Evolutionary conservation across 2,329 filamentous ascomycete species (phyloP).

Genomic region (Thermoascus crustaceus): DNA sequence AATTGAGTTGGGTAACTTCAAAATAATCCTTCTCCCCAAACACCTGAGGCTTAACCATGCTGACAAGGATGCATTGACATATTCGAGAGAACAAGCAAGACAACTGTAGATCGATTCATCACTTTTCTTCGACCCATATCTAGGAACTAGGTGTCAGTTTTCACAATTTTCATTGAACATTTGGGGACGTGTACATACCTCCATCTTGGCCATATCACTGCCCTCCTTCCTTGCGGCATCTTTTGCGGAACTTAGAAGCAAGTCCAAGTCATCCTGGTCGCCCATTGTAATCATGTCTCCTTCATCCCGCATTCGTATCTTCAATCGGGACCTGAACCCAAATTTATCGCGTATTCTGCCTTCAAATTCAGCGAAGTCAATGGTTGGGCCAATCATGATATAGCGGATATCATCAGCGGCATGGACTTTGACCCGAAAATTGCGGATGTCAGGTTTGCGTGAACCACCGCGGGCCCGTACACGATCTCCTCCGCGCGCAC

Average conservation of each 20-base stretch:
- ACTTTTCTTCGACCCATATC: conserved; percentile 15
- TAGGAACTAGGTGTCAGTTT: conserved; percentile 4
- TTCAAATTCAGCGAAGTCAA: conserved; percentile 69
- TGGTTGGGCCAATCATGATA: conserved; percentile 68
- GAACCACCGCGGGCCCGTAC: conserved; percentile 24
- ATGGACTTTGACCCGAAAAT: conserved; percentile 88
- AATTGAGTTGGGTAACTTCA: too few species aligned
- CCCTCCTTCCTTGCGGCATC: conserved; percentile 62
- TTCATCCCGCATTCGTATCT: conserved; percentile 85
- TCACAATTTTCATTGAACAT: too few species aligned
- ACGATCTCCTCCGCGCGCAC: conserved; percentile 23
- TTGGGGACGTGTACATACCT: conserved; percentile 57
- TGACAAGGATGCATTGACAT: conserved; percentile 2
- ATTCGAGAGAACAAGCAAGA: conserved; percentile 1
- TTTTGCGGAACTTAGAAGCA: conserved; percentile 66
- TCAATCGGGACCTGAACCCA: conserved; percentile 51
- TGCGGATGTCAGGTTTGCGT: conserved; percentile 56
- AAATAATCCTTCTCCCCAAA: neutral
- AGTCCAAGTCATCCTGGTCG: conserved; percentile 91
- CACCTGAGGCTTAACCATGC: conserved; percentile 6
- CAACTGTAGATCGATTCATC: neutral
- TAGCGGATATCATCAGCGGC: conserved; percentile 78
- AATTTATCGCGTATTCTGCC: conserved; percentile 83
- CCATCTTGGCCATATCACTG: conserved; percentile 83
- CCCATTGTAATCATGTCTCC: conserved; percentile 96